Base-by-base conservation (phyloP, 2,329 filamentous ascomycete species). In the Dactylellina cionopaga region DNA sequence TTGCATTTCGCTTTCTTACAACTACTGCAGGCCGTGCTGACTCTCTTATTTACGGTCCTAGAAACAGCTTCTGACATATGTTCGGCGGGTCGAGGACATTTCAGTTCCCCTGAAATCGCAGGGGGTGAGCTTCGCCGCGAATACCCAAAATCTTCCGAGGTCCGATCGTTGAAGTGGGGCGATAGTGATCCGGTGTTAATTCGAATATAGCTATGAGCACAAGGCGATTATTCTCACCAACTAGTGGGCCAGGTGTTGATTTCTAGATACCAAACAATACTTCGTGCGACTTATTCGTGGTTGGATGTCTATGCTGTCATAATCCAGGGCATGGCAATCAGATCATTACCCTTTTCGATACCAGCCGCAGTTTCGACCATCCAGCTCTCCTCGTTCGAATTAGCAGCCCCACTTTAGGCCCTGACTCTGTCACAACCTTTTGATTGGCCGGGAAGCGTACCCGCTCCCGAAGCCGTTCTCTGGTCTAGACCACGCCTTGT, bases 1-100 rank as follows among this genome's bases (percentile, higher is more conserved):
- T 59, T 71, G 58, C 58, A 58, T 35, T 71, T 71, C 0, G 58
- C 58, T 24, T 47, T 71, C 33, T 71, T 71, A 35, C 66, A 71
- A 24, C 43, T 52, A 29, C 51, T 27, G 33, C 66, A 71, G 2
- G 66, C 66, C 15, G 25, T 64, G 31, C 66, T 64, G 46, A 64
- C 19, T 54, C 66, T 43, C 35, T 47, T 63, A 11, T 51, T 49
- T 39, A 51, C 5, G 11, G 41, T 5, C 7, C 41, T 37, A 15
- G 31, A n/a, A 3, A 22, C 15, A 24, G 37, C 35, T 27, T 33
- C 51, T 27, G 58, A 71, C 66, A 71, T 71, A 59, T 58, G 46
- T 25, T 37, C 22, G 4, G n/a, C 19, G 24, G 3, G 6, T 37
- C 3, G 41, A 13, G n/a, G 27, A 15, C 35, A 58, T 51, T 43